Base-by-base conservation (phyloP, 2,329 filamentous ascomycete species). In the Epichloe amarillans region DNA sequence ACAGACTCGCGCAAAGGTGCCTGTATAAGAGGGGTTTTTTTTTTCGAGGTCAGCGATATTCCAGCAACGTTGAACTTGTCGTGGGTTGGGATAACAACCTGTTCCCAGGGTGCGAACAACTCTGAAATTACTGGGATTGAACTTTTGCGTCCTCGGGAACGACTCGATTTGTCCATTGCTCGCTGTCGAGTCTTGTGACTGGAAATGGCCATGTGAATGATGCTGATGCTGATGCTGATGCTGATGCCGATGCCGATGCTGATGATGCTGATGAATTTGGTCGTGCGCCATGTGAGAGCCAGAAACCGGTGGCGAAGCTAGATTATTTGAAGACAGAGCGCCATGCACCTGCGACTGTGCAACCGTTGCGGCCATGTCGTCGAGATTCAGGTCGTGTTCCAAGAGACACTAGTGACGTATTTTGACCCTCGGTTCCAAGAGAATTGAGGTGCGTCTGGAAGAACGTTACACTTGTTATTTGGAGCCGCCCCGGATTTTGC, bases 1-100 rank as follows among this genome's bases (percentile, higher is more conserved):
- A 72, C 84, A 89, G 44, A 93, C 87, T 56, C 87, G 77, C 57
- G 87, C 87, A 71, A 93, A 93, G 12, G 85, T 89, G 56, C 85
- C 84, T 83, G 37, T 10, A 21, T 4, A 3, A 6, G 7, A 40
- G n/a, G 1, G 5, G 15, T 23, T 43, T 14, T 33, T n/a, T n/a
- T 39, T 33, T 26, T 43, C 12, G 41, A 23, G 11, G 14, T 17
- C 14, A 30, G 26, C 8, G 26, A 30, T 30, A 30, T 30, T 30
- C 26, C 3, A 30, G 26, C 26, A 30, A 30, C 7, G 26, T 30
- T 30, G 26, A 30, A 10, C n/a, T 40, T 17, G n/a, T 17, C 38
- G 38, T 40, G 26, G 3, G 26, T 10, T 30, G 26, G 26, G 8
- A 30, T 30, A 10, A 30, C 42, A 35, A 83, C 84, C 86, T 40